phyloP scores from a whole-genome alignment of 164 flowering plant genomes.

The Tinospora cordifolia region DNA sequence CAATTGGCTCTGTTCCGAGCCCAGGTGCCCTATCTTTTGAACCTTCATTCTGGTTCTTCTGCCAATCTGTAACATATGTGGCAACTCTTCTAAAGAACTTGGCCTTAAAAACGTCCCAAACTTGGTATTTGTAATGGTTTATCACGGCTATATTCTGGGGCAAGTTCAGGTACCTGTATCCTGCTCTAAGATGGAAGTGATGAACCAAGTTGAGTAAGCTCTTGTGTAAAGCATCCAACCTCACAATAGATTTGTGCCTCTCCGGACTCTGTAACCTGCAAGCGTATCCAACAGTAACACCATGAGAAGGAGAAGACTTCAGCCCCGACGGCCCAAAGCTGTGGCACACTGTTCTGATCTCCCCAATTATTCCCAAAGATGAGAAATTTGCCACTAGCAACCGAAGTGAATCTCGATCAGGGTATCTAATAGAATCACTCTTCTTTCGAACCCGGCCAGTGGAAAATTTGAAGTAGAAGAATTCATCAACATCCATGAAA shows the following conservation, averaged over 20 bases:
- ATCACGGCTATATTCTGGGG: slow-evolving; percentile 46
- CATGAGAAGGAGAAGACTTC: slow-evolving; percentile 42
- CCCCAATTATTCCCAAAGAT: slow-evolving; percentile 41
- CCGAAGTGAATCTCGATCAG: slow-evolving; percentile 36
- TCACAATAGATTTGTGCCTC: slow-evolving; percentile 75
- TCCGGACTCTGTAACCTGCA: slow-evolving; percentile 75
- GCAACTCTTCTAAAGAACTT: slow-evolving; percentile 82
- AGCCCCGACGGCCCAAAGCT: slow-evolving; percentile 92
- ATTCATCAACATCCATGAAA: slow-evolving; percentile 88
- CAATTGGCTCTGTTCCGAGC: slow-evolving; percentile 82
- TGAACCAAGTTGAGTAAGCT: slow-evolving; percentile 78
- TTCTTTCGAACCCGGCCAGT: slow-evolving; percentile 10
- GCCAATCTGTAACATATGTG: slow-evolving; percentile 91
- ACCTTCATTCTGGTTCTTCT: slow-evolving; percentile 66
- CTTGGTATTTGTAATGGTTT: slow-evolving; percentile 91
- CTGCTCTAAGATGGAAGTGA: slow-evolving; percentile 56
- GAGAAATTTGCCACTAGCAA: slow-evolving; percentile 41
- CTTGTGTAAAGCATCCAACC: slow-evolving; percentile 46
- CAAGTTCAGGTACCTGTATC: slow-evolving; percentile 40
- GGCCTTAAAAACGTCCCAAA: slow-evolving; percentile 73
- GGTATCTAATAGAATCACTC: slow-evolving; percentile 15
- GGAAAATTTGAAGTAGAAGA: slow-evolving; percentile 56
- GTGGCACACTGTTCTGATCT: slow-evolving; percentile 72
- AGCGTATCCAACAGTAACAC: slow-evolving; percentile 78
- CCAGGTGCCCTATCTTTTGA: slow-evolving; percentile 92